Base-by-base conservation (phyloP, 495 filamentous ascomycete genomes). In the Penicillium turbatum region DNA sequence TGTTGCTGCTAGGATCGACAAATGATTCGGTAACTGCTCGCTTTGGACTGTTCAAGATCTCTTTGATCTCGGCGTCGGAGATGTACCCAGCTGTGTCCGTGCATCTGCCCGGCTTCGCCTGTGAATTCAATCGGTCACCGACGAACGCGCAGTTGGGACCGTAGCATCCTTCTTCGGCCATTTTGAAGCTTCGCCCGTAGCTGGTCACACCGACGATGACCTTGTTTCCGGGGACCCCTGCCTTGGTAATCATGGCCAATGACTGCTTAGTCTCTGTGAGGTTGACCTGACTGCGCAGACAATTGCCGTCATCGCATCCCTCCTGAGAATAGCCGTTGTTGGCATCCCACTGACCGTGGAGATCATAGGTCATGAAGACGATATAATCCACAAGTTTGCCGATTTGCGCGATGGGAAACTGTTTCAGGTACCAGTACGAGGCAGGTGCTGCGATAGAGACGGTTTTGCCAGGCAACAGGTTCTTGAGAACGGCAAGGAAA, bases 171-270 rank as follows among this genome's bases (percentile, higher is more conserved):
- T 38, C 60, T 17, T 46, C 36, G 5, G 69, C 48, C 69, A 72
- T 75, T 34, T 63, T 53, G 58, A 78, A 78, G 2, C 54, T 62
- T 2, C 75, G 59, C 0, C 73, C 74, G 46, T 78, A 78, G 50
- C 62, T 70, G 19, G 58, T 16, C 1, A 71, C 56, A 17, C 74
- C 74, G 8, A 76, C 70, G 6, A 67, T 8, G 24, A 78, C 44
- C 56, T 70, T 70, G 40, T 56, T 62, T 3, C 59, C 27, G 0
- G 59, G 61, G 0, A 74, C 72, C 7, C 68, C 67, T 0, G 73
- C 72, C 49, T 78, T 78, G 39, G 75, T 75, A 16, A 79, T 65
- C 67, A 76, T 71, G 10, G 62, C 49, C 1, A 77, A 54, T 5
- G 70, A 61, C 27, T 64, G 44, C 13, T 53, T 46, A 4, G 72